phyloP scores from a whole-genome alignment of 1,139 yeast species.

The Suhomyces wounanorum region DNA sequence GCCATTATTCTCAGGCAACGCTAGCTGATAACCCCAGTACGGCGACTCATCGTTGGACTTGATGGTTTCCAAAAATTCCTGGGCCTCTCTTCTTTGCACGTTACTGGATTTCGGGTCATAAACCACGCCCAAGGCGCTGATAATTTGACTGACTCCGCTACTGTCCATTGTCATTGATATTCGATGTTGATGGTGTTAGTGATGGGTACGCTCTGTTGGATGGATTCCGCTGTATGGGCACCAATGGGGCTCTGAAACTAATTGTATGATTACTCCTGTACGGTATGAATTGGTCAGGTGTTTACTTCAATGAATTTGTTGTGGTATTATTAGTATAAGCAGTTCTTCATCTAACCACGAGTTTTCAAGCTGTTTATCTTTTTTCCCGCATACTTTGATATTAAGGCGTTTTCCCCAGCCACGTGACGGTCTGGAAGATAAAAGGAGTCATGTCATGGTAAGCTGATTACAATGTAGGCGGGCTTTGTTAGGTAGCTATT shows the following conservation, averaged over 20 bases:
- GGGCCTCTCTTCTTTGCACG: conserved; percentile 65
- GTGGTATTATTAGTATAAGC: background rate
- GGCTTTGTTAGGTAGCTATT: background rate
- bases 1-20: conserved; percentile 60
- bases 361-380: conserved; percentile 13
- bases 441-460: background rate
- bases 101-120: conserved; percentile 74
- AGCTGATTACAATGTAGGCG: background rate
- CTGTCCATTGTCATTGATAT: conserved; percentile 55
- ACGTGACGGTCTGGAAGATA: conserved; percentile 6
- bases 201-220: background rate
- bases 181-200: background rate
- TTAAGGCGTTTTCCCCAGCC: conserved; percentile 8
- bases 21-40: conserved; percentile 88
- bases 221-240: background rate
- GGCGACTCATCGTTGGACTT: conserved; percentile 84
- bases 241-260: background rate
- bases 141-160: conserved; percentile 66
- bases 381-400: conserved; percentile 11
- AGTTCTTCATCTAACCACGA: conserved; percentile 6
- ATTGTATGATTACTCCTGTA: background rate
- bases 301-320: conserved; percentile 2
- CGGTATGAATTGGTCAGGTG: background rate
- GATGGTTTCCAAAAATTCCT: conserved; percentile 70
- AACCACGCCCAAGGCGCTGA: conserved; percentile 74